Conservation (phyloP, 805 yeast species). For the Candida montana region DNA sequence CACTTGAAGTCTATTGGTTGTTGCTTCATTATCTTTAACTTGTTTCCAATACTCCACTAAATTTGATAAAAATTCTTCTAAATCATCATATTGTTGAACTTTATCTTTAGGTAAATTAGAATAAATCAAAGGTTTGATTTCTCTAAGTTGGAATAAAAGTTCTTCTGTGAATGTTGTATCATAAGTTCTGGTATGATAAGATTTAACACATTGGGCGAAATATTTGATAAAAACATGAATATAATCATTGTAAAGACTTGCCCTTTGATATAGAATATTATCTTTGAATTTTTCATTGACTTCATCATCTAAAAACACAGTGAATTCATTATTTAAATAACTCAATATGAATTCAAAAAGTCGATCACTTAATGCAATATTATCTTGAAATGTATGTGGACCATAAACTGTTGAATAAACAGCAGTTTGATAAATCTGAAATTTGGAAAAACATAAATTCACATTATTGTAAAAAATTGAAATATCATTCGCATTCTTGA, state of each 20-base stretch:
- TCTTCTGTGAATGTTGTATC: slow-evolving; percentile 25
- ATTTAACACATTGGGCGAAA: slow-evolving; percentile 28
- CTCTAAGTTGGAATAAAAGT: slow-evolving; percentile 20
- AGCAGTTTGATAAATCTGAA: slow-evolving; percentile 22
- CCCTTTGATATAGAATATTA: slow-evolving; percentile 15
- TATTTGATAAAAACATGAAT: slow-evolving; percentile 21
- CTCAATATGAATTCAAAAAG: slow-evolving; percentile 18
- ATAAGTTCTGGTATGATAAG: slow-evolving; percentile 30
- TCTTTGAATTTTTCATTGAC: slow-evolving; percentile 8
- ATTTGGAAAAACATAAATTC: slow-evolving; percentile 21
- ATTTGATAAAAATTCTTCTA: slow-evolving; percentile 12
- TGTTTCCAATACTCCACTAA: slow-evolving; percentile 16
- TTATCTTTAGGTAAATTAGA: slow-evolving; percentile 10
- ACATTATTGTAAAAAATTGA: slow-evolving; percentile 18
- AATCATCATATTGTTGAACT: slow-evolving; percentile 13
- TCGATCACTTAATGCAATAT: slow-evolving; percentile 17
- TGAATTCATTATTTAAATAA: slow-evolving; percentile 19
- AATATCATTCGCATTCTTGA: slow-evolving; percentile 7
- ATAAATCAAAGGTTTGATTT: slow-evolving; percentile 15
- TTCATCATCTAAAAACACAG: slow-evolving; percentile 14
- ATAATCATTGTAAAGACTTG: slow-evolving; percentile 16
- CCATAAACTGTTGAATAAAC: slow-evolving; percentile 20
- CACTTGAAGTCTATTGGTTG: slow-evolving; percentile 21
- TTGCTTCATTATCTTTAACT: slow-evolving; percentile 1
- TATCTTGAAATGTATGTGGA: slow-evolving; percentile 19